Base-by-base conservation (phyloP, 2,329 filamentous ascomycete genomes). In the Daldinia eschscholtzii region DNA sequence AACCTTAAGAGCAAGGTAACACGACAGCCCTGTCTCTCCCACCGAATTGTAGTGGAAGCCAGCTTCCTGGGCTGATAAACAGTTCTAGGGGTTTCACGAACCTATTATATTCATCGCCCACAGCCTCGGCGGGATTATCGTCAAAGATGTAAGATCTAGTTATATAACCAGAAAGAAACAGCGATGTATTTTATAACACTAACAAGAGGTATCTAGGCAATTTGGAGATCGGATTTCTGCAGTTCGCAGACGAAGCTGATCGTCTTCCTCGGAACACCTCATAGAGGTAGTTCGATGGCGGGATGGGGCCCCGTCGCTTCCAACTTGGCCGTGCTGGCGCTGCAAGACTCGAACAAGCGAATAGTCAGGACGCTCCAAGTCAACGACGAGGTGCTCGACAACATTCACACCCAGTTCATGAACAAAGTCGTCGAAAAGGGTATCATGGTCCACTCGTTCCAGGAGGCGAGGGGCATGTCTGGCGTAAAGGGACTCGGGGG, bases 231-330 rank as follows among this genome's bases (percentile, higher is more conserved):
- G 12, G 64, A 73, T 30, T 26, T n/a, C 39, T 73, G 66, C 52
- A 72, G 62, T 10, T 56, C 57, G 15, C 73, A 73, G n/a, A 80
- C 79, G n/a, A 77, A 75, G 60, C 62, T 77, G 0, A 67, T 81
- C 52, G 53, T 82, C 10, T 83, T 83, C 70, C 76, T 83, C 2
- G 80, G 81, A 23, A 82, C 80, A 6, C 81, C 81, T 15, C 81
- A 83, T 71, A 75, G 78, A 37, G 80, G 80, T 35, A 80, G 77
- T 62, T 44, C 46, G 2, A 65, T 58, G 20, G 77, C 79, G 9
- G 73, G 68, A 56, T 82, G 79, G 80, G 77, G 77, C 9, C 61
- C 70, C 33, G 77, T 81, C 26, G 77, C 75, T 7, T 75, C 76
- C 5, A 80, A 80, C 57, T 64, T 81, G 10, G 75, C 75, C 37